Evolutionary conservation across 2,329 filamentous ascomycete species (phyloP).

Genomic region (Fusarium nygamai): DNA sequence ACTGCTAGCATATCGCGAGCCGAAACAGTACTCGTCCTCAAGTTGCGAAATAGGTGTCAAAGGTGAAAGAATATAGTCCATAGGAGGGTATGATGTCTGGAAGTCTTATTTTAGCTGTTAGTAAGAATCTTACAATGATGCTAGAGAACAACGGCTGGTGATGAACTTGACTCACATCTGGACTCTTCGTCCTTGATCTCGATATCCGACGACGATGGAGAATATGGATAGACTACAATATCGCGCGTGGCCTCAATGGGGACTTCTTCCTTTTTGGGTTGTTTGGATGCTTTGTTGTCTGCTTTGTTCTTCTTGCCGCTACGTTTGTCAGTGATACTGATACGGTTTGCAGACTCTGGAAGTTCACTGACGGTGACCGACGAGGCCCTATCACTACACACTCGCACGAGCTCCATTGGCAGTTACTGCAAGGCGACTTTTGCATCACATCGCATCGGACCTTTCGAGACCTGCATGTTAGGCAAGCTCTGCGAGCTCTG

Average conservation of each 20-base stretch:
- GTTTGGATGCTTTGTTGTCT: too few species aligned
- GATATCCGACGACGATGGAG: background rate
- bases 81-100: background rate
- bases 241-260: background rate
- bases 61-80: background rate
- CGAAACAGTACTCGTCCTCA: background rate
- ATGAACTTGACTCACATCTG: background rate
- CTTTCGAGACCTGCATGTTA: conserved; percentile 4
- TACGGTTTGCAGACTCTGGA: fast-evolving
- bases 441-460: conserved; percentile 9
- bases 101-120: background rate
- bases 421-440: conserved; percentile 13
- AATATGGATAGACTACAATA: background rate
- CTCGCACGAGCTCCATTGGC: background rate
- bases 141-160: too few species aligned
- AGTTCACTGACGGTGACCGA: background rate
- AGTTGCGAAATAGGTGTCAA: background rate
- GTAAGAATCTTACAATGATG: background rate
- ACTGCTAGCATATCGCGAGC: background rate
- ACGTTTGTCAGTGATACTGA: background rate
- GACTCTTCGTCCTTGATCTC: background rate
- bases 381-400: conserved; percentile 2
- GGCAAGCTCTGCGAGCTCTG: background rate
- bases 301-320: background rate
- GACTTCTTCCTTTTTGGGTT: too few species aligned